Base-by-base conservation (phyloP, 306 rosid genomes). In the Trifolium fragiferum region DNA sequence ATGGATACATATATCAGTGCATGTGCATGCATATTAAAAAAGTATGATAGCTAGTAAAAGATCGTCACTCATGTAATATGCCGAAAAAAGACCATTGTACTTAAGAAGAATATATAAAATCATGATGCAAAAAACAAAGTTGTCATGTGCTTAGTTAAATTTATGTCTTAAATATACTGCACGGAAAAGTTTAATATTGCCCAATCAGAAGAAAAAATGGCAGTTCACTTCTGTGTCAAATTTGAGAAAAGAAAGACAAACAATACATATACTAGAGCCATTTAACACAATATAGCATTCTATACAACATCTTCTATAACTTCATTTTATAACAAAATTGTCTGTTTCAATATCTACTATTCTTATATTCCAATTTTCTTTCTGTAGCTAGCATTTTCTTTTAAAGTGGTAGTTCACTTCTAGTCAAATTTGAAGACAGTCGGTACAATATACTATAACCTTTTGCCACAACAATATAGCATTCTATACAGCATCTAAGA, bases 1-100 rank as follows among this genome's bases (percentile, higher is more conserved):
- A 74, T 46, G 70, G 51, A 58, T 51, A 67, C 38, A 49, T 66
- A 75, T 55, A 51, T 75, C 72, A 69, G 46, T 14, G 60, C 63
- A 65, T 13, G 46, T 14, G 60, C 63, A 65, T 13, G 53, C 68
- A 69, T 68, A 32, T 30, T 5, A 41, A 68, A 63, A 67, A 40
- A 63, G 38, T 49, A 73, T 11, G 27, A 58, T 65, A 43, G 49
- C 35, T 58, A 32, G 13, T 37, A 46, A 75, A 68, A 58, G 44
- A 72, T 19, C 44, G 30, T 57, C 53, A 32, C 10, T n/a, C 66
- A 73, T 55, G 57, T 15, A 60, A 65, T 43, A 41, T 47, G 58
- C 49, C 68, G n/a, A 77, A 33, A 49, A 46, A 37, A 66, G 35
- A 66, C 38, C 64, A 59, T 35, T 67, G 55, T 54, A 43, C 41